Conservation (phyloP, 345 rosid genomes). For the Gossypium raimondii region DNA sequence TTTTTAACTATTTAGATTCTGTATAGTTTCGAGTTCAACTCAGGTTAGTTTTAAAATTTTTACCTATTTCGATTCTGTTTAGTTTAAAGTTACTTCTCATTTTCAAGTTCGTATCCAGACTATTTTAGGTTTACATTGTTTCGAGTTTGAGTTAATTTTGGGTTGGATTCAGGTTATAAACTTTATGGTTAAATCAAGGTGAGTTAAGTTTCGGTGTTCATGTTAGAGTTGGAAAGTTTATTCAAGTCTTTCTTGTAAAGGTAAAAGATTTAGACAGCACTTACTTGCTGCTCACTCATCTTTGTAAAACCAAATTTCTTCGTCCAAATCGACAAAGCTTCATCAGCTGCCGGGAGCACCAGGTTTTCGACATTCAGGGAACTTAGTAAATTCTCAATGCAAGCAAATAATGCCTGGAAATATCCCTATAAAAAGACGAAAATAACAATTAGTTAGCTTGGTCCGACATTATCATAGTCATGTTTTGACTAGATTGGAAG, state of each 20-base stretch:
- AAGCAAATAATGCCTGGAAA: slow-evolving; percentile 80
- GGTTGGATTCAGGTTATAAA: background rate
- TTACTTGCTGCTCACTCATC: slow-evolving; percentile 70
- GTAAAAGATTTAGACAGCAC: slow-evolving; percentile 22
- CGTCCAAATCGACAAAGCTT: slow-evolving; percentile 93
- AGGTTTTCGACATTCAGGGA: slow-evolving; percentile 73
- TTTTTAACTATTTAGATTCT: too few relatives aligned
- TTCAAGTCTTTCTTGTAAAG: background rate
- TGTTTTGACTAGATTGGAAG: slow-evolving; percentile 4
- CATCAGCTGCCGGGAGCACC: slow-evolving; percentile 97
- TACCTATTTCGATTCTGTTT: too few relatives aligned
- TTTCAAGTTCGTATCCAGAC: background rate
- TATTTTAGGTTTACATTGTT: background rate
- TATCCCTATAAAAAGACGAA: slow-evolving; percentile 53
- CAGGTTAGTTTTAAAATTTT: too few relatives aligned
- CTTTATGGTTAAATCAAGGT: background rate
- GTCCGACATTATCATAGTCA: background rate
- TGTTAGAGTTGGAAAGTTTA: background rate
- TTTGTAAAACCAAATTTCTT: slow-evolving; percentile 77
- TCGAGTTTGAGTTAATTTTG: background rate
- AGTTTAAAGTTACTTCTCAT: too few relatives aligned
- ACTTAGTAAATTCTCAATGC: slow-evolving; percentile 72
- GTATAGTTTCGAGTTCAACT: too few relatives aligned
- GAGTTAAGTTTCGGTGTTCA: background rate
- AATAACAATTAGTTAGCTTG: background rate